Percentiles rank a stretch among this genome's conserved stretches.
phyloP scores from a whole-genome alignment of 768 basidiomycete species.

The Hemileccinum rubropunctum region DNA sequence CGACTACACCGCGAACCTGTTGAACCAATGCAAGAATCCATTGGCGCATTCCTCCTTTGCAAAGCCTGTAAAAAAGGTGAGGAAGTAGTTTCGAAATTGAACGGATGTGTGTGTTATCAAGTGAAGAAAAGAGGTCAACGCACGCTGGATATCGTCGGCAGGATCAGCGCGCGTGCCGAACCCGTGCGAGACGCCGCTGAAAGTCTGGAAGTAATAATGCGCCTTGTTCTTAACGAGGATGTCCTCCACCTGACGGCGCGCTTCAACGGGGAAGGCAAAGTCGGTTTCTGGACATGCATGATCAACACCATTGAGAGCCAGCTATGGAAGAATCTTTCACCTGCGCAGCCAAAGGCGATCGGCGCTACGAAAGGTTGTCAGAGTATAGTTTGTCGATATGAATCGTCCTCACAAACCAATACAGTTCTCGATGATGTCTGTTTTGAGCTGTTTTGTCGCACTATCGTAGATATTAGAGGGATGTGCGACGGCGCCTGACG shows the following conservation, averaged over 20 bases:
- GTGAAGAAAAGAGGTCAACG: neutral
- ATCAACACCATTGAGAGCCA: neutral
- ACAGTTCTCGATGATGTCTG: slow-evolving; percentile 45
- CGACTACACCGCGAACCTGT: slow-evolving; percentile 36
- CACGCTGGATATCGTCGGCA: slow-evolving; percentile 23
- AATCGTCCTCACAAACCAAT: slow-evolving; percentile 38
- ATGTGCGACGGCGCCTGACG: slow-evolving; percentile 53
- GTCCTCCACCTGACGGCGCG: slow-evolving; percentile 55
- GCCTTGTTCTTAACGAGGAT: slow-evolving; percentile 50
- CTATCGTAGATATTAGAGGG: slow-evolving; percentile 34
- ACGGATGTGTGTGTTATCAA: neutral
- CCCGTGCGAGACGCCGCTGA: slow-evolving; percentile 43
- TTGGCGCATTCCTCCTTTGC: slow-evolving; percentile 59
- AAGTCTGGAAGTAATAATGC: slow-evolving; percentile 56
- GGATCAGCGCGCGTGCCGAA: slow-evolving; percentile 34
- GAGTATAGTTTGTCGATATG: neutral
- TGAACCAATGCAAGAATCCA: slow-evolving; percentile 50
- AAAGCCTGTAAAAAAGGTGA: slow-evolving; percentile 41
- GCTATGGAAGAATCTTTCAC: slow-evolving; percentile 25
- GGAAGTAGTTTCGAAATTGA: neutral
- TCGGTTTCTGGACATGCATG: slow-evolving; percentile 44
- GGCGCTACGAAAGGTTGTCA: slow-evolving; percentile 39
- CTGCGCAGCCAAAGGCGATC: slow-evolving; percentile 53
- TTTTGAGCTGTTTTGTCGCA: slow-evolving; percentile 34
- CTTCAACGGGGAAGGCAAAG: slow-evolving; percentile 47